Conservation (phyloP, 169 alveolate species). For the Cryptosporidium parvum region DNA sequence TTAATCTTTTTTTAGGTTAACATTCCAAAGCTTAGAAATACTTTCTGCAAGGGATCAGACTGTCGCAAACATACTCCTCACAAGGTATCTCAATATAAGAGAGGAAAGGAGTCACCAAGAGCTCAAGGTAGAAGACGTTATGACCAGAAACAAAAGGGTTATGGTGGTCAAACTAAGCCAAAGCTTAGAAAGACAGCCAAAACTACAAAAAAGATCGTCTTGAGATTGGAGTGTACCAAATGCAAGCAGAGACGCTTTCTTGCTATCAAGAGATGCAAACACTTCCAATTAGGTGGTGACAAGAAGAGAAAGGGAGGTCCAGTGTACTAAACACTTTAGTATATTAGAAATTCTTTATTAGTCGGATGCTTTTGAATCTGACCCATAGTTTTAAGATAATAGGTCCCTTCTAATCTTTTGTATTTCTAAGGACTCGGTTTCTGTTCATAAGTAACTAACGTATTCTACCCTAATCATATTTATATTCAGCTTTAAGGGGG, state of each 20-base stretch:
- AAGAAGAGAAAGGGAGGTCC: constrained; percentile 90
- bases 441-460: background rate
- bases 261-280: constrained; percentile 98
- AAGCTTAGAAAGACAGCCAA: constrained; percentile 98
- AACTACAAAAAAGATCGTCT: constrained; percentile 98
- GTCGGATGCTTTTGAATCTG: constrained; percentile 4
- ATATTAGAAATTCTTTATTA: constrained; percentile 2
- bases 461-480: background rate
- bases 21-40: constrained; percentile 73
- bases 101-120: constrained; percentile 95
- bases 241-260: constrained; percentile 96
- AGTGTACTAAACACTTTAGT: constrained; percentile 33
- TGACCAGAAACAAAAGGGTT: constrained; percentile 98
- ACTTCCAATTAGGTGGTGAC: constrained; percentile 98
- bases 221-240: constrained; percentile 97
- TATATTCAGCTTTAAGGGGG: background rate
- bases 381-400: background rate
- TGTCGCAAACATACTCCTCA: constrained; percentile 89
- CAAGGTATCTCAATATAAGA: constrained; percentile 98
- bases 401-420: constrained; percentile 24
- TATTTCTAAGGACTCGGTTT: background rate
- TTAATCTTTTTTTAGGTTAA: constrained; percentile 26
- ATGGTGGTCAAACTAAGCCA: constrained; percentile 99
- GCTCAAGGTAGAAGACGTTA: constrained; percentile 99
- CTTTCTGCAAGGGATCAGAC: constrained; percentile 70